phyloP scores from a whole-genome alignment of 2,329 filamentous ascomycete species.

The Phyllosticta paracitricarpa region DNA sequence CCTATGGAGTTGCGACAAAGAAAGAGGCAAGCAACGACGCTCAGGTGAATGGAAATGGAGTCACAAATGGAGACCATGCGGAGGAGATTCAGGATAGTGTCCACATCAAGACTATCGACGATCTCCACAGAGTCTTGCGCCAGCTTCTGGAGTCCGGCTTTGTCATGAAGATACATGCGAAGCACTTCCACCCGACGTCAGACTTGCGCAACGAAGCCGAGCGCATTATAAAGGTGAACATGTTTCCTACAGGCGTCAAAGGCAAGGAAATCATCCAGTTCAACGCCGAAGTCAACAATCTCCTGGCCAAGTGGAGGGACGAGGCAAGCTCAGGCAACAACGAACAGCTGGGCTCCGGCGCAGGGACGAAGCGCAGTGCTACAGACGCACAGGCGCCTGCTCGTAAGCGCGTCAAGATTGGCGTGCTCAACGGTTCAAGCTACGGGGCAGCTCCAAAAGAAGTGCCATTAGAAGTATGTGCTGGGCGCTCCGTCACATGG shows the following conservation, averaged over 20 bases:
- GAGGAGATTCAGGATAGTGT: conserved; percentile 14
- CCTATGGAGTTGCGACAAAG: conserved; percentile 40
- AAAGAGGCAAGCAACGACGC: conserved; percentile 18
- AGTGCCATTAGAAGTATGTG: conserved; percentile 25
- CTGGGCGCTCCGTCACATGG: neutral
- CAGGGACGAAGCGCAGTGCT: conserved; percentile 6
- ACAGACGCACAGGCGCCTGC: conserved; percentile 13
- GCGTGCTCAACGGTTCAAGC: conserved; percentile 14
- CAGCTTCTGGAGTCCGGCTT: conserved; percentile 54
- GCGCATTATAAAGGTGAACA: conserved; percentile 47
- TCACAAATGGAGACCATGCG: conserved; percentile 16
- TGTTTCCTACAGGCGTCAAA: conserved; percentile 28
- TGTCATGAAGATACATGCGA: conserved; percentile 49
- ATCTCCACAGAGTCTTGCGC: conserved; percentile 36
- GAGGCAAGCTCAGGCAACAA: conserved; percentile 25
- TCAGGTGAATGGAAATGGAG: conserved; percentile 11
- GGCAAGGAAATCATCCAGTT: conserved; percentile 45
- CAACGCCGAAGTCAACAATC: conserved; percentile 51
- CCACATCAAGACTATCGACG: conserved; percentile 27
- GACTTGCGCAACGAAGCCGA: conserved; percentile 51
- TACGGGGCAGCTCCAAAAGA: conserved; percentile 15
- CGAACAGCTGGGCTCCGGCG: conserved; percentile 10
- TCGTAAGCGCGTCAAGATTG: conserved; percentile 22
- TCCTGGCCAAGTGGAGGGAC: conserved; percentile 43
- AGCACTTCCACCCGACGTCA: conserved; percentile 44